Base-by-base conservation (phyloP, 805 yeast genomes). In the Cyberlindnera americana region DNA sequence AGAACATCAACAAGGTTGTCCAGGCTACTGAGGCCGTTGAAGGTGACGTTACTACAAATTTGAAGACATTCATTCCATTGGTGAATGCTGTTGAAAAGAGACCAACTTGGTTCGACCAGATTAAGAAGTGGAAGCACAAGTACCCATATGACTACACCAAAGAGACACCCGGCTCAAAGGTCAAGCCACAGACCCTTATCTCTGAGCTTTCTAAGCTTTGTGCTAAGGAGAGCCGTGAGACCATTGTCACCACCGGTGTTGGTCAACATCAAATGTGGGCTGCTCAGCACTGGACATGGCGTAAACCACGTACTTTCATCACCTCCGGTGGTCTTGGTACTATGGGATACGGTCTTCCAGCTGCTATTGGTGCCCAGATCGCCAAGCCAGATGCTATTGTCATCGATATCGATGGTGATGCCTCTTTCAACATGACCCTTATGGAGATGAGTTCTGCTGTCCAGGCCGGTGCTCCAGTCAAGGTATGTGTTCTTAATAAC, bases 231-330 rank as follows among this genome's bases (percentile, higher is more conserved):
- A 72, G 71, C 48, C 85, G 78, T 58, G 90, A 85, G 53, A 89
- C 87, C 43, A 78, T 90, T 54, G 83, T 91, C 54, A 84, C 98
- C 38, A 93, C 99, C 26, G 99, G 99, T 74, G 98, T 93, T 38
- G 99, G 99, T 46, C 99, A 93, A 73, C 99, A 91, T 75, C 99
- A 91, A 72, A 91, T 91, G 99, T 91, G 99, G 99, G 95, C 98
- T 27, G 98, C 98, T 21, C 99, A 93, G 70, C 90, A 89, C 66
- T 90, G 85, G 79, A 78, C 89, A 37, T 91, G 97, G 96, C 83
- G 81, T 46, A 69, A 76, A 48, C 99, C 99, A 56, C 80, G 98
- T 65, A 75, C 95, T 36, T 83, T 93, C 70, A 84, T 91, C 63
- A 89, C 98, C n/a, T 88, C 96, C 36, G 99, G 99, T 68, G 99